phyloP scores from a whole-genome alignment of 495 filamentous ascomycete species.

The Staphylotrichum longicolle region DNA sequence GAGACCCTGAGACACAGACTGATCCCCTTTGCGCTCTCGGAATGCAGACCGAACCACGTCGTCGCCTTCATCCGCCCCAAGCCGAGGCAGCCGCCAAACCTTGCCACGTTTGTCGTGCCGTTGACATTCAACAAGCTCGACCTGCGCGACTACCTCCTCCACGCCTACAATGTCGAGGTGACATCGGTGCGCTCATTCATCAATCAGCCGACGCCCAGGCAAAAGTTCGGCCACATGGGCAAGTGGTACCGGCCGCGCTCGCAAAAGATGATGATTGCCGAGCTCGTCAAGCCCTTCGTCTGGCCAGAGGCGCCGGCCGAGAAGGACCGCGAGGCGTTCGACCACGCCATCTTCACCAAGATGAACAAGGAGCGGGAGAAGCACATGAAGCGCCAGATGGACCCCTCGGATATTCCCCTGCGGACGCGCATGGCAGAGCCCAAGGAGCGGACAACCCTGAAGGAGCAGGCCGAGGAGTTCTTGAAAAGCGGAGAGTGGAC shows the following conservation, averaged over 20 bases:
- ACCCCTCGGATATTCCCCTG: conserved; percentile 37
- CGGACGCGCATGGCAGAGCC: conserved; percentile 21
- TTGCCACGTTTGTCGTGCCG: conserved; percentile 81
- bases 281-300: conserved; percentile 78
- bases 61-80: conserved; percentile 70
- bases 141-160: conserved; percentile 80
- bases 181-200: conserved; percentile 74
- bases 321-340: conserved; percentile 47
- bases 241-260: conserved; percentile 58
- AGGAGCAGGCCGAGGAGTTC: conserved; percentile 35
- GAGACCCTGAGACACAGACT: background rate
- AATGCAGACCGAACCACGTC: conserved; percentile 68
- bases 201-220: conserved; percentile 61
- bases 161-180: conserved; percentile 67
- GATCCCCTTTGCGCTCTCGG: background rate
- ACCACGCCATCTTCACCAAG: conserved; percentile 32
- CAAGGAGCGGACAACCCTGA: conserved; percentile 25
- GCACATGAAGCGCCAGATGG: conserved; percentile 30
- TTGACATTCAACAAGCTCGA: conserved; percentile 89
- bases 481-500: conserved; percentile 39
- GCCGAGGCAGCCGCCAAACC: conserved; percentile 66
- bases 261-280: conserved; percentile 87
- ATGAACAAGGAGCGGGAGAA: conserved; percentile 42
- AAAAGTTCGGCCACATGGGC: conserved; percentile 44
- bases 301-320: conserved; percentile 65